These are phyloP conservation scores for Gossypium lobatum DNA, from an alignment of 441 rosid species.

Conservation along the genomic window DNA sequence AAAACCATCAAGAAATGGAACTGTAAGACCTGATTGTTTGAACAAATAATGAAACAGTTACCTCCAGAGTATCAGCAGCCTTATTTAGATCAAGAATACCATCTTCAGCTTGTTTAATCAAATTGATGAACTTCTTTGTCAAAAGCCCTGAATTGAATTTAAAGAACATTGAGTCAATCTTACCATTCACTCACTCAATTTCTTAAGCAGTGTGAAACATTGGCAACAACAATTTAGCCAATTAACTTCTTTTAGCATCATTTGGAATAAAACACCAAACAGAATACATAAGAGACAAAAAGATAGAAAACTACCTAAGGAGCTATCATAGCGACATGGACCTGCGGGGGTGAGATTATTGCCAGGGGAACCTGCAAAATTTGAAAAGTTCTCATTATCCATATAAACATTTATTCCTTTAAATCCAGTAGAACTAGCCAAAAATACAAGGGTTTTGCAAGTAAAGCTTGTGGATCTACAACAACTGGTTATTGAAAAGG, in stretches of 20 bases:
- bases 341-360: constrained; percentile 77
- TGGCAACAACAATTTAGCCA: constrained; percentile 8
- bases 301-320: constrained; percentile 50
- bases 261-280: neutral
- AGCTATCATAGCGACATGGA: constrained; percentile 98
- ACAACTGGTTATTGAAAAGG: neutral
- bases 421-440: neutral
- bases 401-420: constrained; percentile 11
- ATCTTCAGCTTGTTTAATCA: constrained; percentile 93
- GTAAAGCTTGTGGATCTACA: constrained; percentile 7
- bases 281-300: neutral
- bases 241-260: neutral
- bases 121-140: constrained; percentile 90
- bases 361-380: constrained; percentile 86
- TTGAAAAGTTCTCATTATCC: constrained; percentile 21
- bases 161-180: constrained; percentile 21
- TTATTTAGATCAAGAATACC: constrained; percentile 91
- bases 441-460: constrained; percentile 2
- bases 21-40: constrained; percentile 1
- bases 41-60: constrained; percentile 21
- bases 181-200: neutral
- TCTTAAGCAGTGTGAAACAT: neutral
- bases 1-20: constrained; percentile 22
- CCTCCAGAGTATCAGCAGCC: constrained; percentile 94
- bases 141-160: constrained; percentile 65